A percentile compares a stretch with the other conserved stretches of the same genome.
phyloP scores from a whole-genome alignment of 345 rosid species.

The Linum tenue region DNA sequence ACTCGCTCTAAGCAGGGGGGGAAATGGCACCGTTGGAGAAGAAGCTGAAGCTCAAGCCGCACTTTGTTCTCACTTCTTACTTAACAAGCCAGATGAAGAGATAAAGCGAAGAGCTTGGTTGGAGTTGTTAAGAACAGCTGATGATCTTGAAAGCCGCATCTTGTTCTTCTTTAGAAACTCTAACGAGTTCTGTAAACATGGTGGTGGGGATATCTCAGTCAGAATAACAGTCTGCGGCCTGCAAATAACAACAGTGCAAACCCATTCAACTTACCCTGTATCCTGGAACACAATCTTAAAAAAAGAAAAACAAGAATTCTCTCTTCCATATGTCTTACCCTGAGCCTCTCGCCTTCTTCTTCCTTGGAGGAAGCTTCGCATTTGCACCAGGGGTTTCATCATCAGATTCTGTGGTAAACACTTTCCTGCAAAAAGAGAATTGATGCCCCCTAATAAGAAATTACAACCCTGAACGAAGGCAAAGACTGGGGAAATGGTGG shows the following conservation, averaged over 20 bases:
- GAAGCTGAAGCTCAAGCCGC: neutral
- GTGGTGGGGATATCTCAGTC: slow-evolving; percentile 60
- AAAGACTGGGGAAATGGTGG: neutral
- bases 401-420: slow-evolving; percentile 49
- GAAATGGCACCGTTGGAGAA: too few relatives aligned
- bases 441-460: too few relatives aligned
- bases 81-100: slow-evolving; percentile 40
- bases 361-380: slow-evolving; percentile 25
- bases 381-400: slow-evolving; percentile 28
- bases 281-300: neutral
- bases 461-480: neutral
- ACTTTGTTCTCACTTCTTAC: slow-evolving; percentile 19
- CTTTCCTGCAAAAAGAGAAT: slow-evolving; percentile 39
- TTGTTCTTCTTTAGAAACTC: slow-evolving; percentile 80
- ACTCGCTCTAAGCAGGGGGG: too few relatives aligned
- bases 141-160: slow-evolving; percentile 69
- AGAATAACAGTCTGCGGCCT: slow-evolving; percentile 62
- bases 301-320: neutral
- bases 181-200: slow-evolving; percentile 55
- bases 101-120: slow-evolving; percentile 74
- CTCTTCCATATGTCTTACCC: slow-evolving; percentile 34
- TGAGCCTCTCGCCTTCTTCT: slow-evolving; percentile 53
- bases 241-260: slow-evolving; percentile 12
- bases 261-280: neutral
- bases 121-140: slow-evolving; percentile 58